Conservation (phyloP, 2,329 filamentous ascomycete species). For the Calonectria henricotiae region DNA sequence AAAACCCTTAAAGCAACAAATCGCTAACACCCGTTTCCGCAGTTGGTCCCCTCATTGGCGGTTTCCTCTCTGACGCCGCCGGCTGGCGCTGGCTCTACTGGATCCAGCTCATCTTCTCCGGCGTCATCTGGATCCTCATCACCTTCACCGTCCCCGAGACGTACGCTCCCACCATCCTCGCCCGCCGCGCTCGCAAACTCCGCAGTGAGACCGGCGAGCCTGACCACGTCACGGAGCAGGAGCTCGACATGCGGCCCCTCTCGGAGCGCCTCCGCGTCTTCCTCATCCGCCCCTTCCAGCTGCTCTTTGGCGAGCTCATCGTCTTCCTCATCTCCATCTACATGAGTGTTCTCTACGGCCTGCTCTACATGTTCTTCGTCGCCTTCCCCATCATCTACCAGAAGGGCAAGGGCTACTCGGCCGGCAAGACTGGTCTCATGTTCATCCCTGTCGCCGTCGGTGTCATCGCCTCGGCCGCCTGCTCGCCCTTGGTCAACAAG, state of each 20-base stretch:
- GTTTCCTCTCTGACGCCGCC: conserved; percentile 78
- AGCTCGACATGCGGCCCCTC: conserved; percentile 82
- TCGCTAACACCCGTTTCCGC: conserved; percentile 28
- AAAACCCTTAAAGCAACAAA: too few species aligned
- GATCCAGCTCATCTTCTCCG: conserved; percentile 85
- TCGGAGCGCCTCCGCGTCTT: conserved; percentile 81
- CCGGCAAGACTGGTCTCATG: conserved; percentile 85
- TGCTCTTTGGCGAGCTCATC: conserved; percentile 88
- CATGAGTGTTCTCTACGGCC: conserved; percentile 86
- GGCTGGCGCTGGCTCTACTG: conserved; percentile 92
- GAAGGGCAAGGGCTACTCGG: conserved; percentile 83
- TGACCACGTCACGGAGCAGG: conserved; percentile 84
- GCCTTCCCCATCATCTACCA: conserved; percentile 82
- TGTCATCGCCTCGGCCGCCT: conserved; percentile 77
- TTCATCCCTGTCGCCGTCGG: conserved; percentile 88
- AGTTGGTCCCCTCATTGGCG: conserved; percentile 83
- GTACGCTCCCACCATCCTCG: conserved; percentile 85
- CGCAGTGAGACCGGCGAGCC: conserved; percentile 78
- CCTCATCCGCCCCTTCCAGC: conserved; percentile 86
- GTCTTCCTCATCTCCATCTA: conserved; percentile 88
- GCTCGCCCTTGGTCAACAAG: conserved; percentile 83
- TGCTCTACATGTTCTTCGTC: conserved; percentile 85
- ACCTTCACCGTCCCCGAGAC: conserved; percentile 94
- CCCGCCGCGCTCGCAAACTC: conserved; percentile 79
- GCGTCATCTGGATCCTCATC: conserved; percentile 81